Evolutionary conservation across 371 early-diverging fungal genomes (phyloP), one percentile per base, ranked within the genome.

Genomic region (Saksenaea oblongispora): DNA sequence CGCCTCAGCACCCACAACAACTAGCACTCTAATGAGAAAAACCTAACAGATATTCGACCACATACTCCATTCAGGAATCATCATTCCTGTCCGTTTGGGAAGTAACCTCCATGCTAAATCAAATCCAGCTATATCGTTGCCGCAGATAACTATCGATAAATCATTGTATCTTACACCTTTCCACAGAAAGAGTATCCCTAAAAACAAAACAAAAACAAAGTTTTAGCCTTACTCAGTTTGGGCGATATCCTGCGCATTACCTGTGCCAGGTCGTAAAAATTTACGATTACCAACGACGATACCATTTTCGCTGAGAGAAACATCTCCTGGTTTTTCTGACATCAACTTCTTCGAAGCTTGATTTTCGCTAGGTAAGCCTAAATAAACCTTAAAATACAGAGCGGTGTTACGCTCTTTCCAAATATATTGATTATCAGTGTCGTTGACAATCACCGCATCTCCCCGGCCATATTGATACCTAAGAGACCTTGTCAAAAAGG

Each of bases 391-490:
- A 15, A 59, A 62, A 14, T 37, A 55, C 11, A 59, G 7, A 1
- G 24, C 35, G 34, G 18, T 24, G 24, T 17, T 9, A 0, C 18
- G 22, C 8, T 10, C 10, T 1, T 22, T 47, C 0, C 0, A 22
- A 3, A 22, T 10, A 11, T 22, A 47, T 11, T 17, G 22, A 18
- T n/a, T 14, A 58, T 81, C 76, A 1, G 78, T 76, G 13, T 78
- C 64, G 9, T 72, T 44, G 7, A 87, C n/a, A 57, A 87, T 84
- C 51, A 79, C 72, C 0, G 88, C 73, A 39, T 85, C 84, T 5
- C 87, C 87, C 13, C 84, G 62, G 5, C 85, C 87, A 56, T 80
- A 87, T 7, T 86, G 59, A 64, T 84, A 87, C 51, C 51, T 47
- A 10, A 4, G 2, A 1, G 17, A 18, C 22, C 9, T 47, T 10